These are phyloP conservation scores for Dentipellis fragilis DNA, from an alignment of 768 basidiomycete genomes.

Conservation along the genomic window DNA sequence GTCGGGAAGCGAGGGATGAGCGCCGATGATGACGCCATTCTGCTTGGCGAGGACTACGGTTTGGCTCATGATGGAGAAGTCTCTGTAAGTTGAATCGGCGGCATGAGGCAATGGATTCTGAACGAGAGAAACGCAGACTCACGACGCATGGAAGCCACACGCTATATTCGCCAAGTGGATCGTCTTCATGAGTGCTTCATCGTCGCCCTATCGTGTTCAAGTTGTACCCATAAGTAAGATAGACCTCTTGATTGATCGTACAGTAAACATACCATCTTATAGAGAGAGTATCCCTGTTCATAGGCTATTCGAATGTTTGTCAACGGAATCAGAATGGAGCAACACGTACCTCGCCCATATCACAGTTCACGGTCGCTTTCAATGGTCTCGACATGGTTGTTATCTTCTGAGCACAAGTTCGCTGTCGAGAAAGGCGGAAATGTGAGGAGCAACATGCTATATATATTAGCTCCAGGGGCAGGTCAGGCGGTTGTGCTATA, in stretches of 20 bases:
- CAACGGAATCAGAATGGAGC: neutral
- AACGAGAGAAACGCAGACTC: constrained; percentile 1
- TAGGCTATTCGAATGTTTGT: neutral
- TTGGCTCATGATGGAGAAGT: constrained; percentile 56
- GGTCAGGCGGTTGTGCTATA: no score
- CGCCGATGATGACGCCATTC: constrained; percentile 49
- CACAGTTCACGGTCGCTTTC: constrained; percentile 23
- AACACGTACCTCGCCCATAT: constrained; percentile 22
- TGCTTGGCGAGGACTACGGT: constrained; percentile 49
- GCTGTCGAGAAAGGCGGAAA: no score
- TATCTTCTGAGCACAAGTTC: no score
- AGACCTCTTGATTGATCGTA: no score
- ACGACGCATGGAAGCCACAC: constrained; percentile 64
- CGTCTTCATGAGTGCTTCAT: constrained; percentile 22
- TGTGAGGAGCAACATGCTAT: no score
- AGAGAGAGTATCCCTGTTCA: constrained; percentile 19
- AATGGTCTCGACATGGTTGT: neutral
- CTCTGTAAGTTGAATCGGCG: constrained; percentile 22
- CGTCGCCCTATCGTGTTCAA: constrained; percentile 16
- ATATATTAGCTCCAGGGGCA: no score
- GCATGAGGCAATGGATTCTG: neutral
- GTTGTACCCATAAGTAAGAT: no score
- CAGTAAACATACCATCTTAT: constrained; percentile 15
- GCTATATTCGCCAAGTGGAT: constrained; percentile 39
- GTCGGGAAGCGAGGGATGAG: constrained; percentile 58